Percentiles rank a stretch among this genome's conserved stretches.
Evolutionary conservation across 2,329 filamentous ascomycete species (phyloP).

Genomic region (Paracorniculantispora psalliotae): DNA sequence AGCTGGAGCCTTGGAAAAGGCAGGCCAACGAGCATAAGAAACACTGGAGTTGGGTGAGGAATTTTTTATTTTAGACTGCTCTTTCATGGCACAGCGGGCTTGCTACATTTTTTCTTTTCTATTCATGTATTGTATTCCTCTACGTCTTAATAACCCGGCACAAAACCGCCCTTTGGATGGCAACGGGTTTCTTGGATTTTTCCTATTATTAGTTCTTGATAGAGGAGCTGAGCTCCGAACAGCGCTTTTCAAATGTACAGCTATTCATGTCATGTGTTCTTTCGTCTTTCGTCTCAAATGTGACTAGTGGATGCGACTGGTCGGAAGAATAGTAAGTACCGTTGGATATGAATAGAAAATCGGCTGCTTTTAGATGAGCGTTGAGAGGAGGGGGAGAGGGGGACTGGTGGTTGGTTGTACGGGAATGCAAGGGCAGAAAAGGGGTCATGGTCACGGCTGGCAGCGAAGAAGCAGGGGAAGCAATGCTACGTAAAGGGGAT

Average conservation of each 20-base stretch:
- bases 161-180: background rate
- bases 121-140: background rate
- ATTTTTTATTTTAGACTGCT: background rate
- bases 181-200: background rate
- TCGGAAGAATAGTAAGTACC: no score
- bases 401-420: no score
- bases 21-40: background rate
- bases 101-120: background rate
- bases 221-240: background rate
- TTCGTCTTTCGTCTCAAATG: no score
- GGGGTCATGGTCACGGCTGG: no score
- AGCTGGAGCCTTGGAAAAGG: background rate
- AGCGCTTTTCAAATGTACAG: background rate
- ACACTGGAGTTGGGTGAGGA: background rate
- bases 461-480: no score
- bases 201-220: background rate
- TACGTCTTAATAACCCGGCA: background rate
- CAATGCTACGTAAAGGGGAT: no score
- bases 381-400: no score
- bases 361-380: no score
- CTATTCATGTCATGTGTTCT: background rate
- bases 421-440: no score
- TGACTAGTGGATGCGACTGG: no score
- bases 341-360: no score
- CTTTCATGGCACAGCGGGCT: constrained; percentile 3